Evolutionary conservation across 2,329 filamentous ascomycete genomes (phyloP).

Genomic region (Fusarium scirpi): DNA sequence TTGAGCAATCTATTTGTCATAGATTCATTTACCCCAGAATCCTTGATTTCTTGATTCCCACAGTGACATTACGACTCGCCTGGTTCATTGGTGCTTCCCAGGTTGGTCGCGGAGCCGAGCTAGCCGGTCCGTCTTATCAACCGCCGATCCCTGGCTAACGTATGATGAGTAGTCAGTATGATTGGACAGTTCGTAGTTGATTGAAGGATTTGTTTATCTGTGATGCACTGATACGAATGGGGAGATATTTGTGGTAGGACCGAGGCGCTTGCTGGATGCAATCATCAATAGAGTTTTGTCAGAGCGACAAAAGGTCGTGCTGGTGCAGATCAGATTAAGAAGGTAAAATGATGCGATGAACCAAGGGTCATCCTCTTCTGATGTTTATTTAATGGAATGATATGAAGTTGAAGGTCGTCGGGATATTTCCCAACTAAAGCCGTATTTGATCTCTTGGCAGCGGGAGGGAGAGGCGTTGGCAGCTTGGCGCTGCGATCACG

Average conservation of each 20-base stretch:
- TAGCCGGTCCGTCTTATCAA: constrained; percentile 34
- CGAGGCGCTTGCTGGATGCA: constrained; percentile 1
- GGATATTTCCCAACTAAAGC: constrained; percentile 18
- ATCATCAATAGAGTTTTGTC: constrained; percentile 18
- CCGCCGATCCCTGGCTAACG: constrained; percentile 21
- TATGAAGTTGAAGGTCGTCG: not conserved
- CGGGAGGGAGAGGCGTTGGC: not conserved
- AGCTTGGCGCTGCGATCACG: constrained; percentile 15
- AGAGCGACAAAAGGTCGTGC: not conserved
- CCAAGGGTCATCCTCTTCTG: too few species aligned
- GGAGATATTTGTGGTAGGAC: not conserved
- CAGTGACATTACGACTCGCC: constrained; percentile 10
- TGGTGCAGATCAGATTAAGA: not conserved
- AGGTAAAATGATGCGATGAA: not conserved
- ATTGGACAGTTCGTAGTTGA: constrained; percentile 2
- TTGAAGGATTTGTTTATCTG: constrained; percentile 7
- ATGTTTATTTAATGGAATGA: too few species aligned
- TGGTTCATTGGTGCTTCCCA: not conserved
- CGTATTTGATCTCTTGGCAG: constrained; percentile 26
- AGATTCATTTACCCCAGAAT: constrained; percentile 33
- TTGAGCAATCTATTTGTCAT: constrained; percentile 36
- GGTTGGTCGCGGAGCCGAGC: constrained; percentile 12
- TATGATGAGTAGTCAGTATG: not conserved
- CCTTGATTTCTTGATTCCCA: constrained; percentile 13
- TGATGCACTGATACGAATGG: not conserved